phyloP scores from a whole-genome alignment of 2,329 filamentous ascomycete species.

The Venturia oleaginea region DNA sequence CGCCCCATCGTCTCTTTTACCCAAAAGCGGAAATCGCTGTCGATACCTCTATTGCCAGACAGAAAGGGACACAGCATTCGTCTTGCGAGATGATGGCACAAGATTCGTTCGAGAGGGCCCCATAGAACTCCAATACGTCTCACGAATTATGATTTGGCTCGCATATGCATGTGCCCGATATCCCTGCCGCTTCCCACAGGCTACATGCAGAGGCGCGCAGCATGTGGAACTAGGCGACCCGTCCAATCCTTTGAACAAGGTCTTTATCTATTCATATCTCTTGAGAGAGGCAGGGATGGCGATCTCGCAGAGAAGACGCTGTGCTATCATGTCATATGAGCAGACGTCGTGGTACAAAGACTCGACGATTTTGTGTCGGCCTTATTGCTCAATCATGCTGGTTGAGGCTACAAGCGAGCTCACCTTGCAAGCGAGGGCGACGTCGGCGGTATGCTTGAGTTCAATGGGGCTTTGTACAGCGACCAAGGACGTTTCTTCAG shows the following conservation, averaged over 20 bases:
- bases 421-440: conserved; percentile 5
- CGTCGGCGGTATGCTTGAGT: neutral
- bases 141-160: neutral
- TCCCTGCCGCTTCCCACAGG: neutral
- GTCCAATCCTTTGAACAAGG: neutral
- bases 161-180: conserved; percentile 1
- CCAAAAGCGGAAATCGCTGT: neutral
- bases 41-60: neutral
- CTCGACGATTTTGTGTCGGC: neutral
- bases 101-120: conserved; percentile 7
- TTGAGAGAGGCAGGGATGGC: neutral
- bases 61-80: neutral
- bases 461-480: neutral
- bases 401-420: neutral
- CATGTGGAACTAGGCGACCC: neutral
- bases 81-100: neutral
- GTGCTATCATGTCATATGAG: conserved; percentile 1
- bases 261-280: neutral
- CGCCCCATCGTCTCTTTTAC: conserved; percentile 1
- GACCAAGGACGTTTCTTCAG: neutral
- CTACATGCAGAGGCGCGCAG: neutral
- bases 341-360: neutral
- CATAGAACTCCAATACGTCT: conserved; percentile 1
- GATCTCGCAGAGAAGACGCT: neutral
- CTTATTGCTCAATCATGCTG: neutral